A percentile compares a stretch with the other conserved stretches of the same genome.
These are phyloP conservation scores for Leptomonas pyrrhocoris DNA, from an alignment of 208 protist genomes.

Conservation along the genomic window DNA sequence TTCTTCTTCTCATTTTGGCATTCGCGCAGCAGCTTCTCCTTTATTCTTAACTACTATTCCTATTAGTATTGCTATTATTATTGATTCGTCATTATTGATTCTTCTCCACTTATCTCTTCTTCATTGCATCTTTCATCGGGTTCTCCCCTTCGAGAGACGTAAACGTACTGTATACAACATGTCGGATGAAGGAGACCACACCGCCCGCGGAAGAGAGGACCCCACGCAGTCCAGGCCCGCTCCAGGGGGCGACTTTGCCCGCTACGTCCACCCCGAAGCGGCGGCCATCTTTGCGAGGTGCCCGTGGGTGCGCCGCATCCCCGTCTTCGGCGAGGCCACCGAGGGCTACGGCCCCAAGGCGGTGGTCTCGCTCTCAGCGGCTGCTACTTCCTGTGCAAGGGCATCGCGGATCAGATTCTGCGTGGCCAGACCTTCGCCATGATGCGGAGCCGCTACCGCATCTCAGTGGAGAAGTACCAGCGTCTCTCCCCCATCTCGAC, in stretches of 20 bases:
- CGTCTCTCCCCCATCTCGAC: conserved; percentile 39
- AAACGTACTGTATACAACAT: no score
- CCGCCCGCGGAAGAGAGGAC: no score
- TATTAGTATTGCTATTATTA: no score
- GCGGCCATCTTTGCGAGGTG: conserved; percentile 21
- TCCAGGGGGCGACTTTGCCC: no score
- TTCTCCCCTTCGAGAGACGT: no score
- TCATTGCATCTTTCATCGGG: no score
- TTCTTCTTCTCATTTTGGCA: not conserved
- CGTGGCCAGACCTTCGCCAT: conserved; percentile 45
- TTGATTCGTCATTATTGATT: no score
- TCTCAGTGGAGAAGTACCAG: conserved; percentile 37
- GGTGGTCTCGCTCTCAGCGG: conserved; percentile 38
- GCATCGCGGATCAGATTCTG: conserved; percentile 55
- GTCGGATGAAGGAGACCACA: no score
- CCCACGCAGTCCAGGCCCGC: no score
- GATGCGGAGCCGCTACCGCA: conserved; percentile 41
- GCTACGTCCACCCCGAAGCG: conserved; percentile 37
- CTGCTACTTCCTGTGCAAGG: conserved; percentile 57
- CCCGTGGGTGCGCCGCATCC: conserved; percentile 38
- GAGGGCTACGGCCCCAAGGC: conserved; percentile 43
- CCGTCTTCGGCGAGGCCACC: conserved; percentile 40
- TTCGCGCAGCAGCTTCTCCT: no score
- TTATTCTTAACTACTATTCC: no score
- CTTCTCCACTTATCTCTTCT: no score